Evolutionary conservation across 257 asterid genomes (phyloP).

Genomic region (Solanum commersonii): DNA sequence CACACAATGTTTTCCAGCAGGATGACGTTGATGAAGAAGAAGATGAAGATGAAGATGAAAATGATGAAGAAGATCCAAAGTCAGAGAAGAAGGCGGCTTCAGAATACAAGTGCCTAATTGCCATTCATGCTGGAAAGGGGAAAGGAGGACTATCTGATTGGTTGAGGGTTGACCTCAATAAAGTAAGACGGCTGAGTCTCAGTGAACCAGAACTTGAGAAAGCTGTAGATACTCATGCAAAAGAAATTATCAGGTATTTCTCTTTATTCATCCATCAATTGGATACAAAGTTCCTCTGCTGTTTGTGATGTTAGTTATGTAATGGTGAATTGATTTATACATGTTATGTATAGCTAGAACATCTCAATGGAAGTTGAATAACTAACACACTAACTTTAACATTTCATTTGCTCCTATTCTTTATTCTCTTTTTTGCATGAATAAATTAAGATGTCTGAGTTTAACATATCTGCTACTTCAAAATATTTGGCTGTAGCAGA

Average conservation of each 20-base stretch:
- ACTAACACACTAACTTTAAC: neutral
- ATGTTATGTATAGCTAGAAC: neutral
- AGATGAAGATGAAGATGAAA: conserved; percentile 35
- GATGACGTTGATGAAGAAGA: conserved; percentile 28
- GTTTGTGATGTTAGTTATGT: neutral
- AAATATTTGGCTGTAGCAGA: neutral
- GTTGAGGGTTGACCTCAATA: conserved; percentile 38
- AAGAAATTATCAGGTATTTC: conserved; percentile 53
- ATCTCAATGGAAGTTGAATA: neutral
- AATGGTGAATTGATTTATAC: neutral
- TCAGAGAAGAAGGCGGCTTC: conserved; percentile 37
- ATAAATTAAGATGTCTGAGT: neutral
- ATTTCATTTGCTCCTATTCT: neutral
- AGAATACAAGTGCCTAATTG: conserved; percentile 56
- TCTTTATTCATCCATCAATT: neutral
- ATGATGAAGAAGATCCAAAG: conserved; percentile 30
- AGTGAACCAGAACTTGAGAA: conserved; percentile 60
- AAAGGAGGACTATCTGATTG: conserved; percentile 54
- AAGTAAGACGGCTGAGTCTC: conserved; percentile 75
- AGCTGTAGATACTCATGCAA: conserved; percentile 32
- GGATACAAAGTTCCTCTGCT: neutral
- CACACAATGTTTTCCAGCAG: conserved; percentile 17
- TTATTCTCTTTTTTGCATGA: neutral
- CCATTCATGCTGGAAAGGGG: conserved; percentile 74
- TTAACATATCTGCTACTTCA: neutral